These are phyloP conservation scores for Trichoderma erinaceum DNA, from an alignment of 495 filamentous ascomycete species.

Conservation along the genomic window DNA sequence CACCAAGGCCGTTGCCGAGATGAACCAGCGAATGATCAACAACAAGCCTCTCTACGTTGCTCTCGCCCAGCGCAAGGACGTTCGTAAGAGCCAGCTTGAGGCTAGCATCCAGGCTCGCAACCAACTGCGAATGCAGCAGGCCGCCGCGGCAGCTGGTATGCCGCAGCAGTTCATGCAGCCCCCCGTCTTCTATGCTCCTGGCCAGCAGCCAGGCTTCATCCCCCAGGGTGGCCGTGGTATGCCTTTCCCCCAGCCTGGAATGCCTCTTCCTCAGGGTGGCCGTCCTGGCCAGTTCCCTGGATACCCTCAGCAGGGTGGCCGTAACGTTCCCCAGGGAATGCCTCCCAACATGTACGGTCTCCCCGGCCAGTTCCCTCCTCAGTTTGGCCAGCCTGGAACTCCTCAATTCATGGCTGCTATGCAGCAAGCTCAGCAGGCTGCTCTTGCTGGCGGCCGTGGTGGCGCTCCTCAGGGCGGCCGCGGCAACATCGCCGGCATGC, in stretches of 20 bases:
- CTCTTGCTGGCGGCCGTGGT: slow-evolving; percentile 60
- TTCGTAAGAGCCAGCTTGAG: slow-evolving; percentile 96
- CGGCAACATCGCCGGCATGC: slow-evolving; percentile 53
- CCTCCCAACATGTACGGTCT: slow-evolving; percentile 73
- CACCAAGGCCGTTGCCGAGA: slow-evolving; percentile 96
- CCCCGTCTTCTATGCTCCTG: slow-evolving; percentile 80
- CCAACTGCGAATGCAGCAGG: slow-evolving; percentile 96
- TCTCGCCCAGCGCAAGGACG: slow-evolving; percentile 97
- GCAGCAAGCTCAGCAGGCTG: slow-evolving; percentile 59
- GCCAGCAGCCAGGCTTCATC: slow-evolving; percentile 72
- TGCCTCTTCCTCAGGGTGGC: slow-evolving; percentile 78
- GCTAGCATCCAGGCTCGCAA: slow-evolving; percentile 98
- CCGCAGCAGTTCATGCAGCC: slow-evolving; percentile 79
- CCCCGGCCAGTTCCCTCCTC: slow-evolving; percentile 63
- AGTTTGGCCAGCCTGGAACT: slow-evolving; percentile 42
- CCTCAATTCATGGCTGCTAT: slow-evolving; percentile 56
- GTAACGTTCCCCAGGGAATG: slow-evolving; percentile 71
- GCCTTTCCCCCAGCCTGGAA: slow-evolving; percentile 78
- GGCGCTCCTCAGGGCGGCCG: slow-evolving; percentile 55
- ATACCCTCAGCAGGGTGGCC: slow-evolving; percentile 76
- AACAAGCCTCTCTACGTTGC: slow-evolving; percentile 97
- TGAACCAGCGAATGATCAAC: slow-evolving; percentile 98
- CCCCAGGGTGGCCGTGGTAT: slow-evolving; percentile 73
- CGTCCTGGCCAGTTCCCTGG: slow-evolving; percentile 79
- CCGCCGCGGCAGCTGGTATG: slow-evolving; percentile 86